Conservation (phyloP, 192 early-diverging fungal species). For the Podila clonocystis region DNA sequence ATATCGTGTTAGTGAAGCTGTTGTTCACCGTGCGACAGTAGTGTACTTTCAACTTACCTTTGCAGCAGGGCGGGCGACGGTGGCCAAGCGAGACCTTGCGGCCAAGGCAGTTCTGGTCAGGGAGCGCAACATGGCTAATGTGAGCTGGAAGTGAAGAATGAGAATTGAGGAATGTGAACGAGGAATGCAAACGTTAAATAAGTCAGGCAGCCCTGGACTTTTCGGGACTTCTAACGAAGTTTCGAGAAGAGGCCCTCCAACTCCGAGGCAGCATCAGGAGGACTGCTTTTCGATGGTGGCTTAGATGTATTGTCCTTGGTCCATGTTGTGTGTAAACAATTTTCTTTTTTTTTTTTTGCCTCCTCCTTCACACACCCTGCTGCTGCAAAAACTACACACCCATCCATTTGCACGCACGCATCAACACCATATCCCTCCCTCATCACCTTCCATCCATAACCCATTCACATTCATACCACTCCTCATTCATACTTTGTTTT, state of each 20-base stretch:
- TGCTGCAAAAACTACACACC: constrained; percentile 3
- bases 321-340: background rate
- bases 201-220: too few relatives aligned
- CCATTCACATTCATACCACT: background rate
- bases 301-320: background rate
- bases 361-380: too few relatives aligned
- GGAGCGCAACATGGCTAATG: constrained; percentile 36
- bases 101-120: constrained; percentile 36
- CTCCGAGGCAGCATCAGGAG: too few relatives aligned
- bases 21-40: background rate
- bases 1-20: background rate
- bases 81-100: constrained; percentile 18
- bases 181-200: background rate
- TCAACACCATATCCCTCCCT: background rate
- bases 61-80: constrained; percentile 12
- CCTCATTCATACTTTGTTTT: constrained; percentile 1
- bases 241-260: too few relatives aligned
- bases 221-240: too few relatives aligned
- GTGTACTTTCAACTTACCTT: constrained; percentile 10
- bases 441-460: background rate
- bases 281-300: too few relatives aligned
- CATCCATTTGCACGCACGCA: constrained; percentile 2
- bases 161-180: constrained; percentile 5
- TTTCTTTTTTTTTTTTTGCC: constrained; percentile 15
- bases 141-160: background rate